Base-by-base conservation (phyloP, 257 asterid genomes). In the Buddleja alternifolia region DNA sequence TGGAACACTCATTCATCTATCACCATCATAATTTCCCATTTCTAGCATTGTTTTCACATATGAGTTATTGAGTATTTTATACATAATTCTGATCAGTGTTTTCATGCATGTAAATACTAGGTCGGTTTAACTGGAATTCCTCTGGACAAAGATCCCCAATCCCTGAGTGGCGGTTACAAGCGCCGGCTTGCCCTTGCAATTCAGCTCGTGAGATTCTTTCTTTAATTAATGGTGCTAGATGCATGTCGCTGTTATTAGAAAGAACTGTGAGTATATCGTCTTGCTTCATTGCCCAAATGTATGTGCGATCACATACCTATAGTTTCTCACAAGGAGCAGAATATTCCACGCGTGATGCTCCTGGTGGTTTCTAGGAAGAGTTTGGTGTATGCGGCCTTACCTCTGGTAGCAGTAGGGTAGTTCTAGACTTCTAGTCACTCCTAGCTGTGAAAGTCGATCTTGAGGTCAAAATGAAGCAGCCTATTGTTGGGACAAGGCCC, bases 111-210 rank as follows among this genome's bases (percentile, higher is more conserved):
- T 41, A 23, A 53, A 57, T 73, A 34, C 70, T 63, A 87, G 95
- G 95, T 85, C 77, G 95, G 95, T 74, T 80, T 87, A 58, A 85
- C 85, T 71, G 95, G 88, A 75, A 83, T 87, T 69, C 52, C 95
- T 12, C 73, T 85, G 81, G 95, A 87, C 73, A 85, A 85, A 75
- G 95, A 90, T 78, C 97, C 97, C 62, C 93, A 86, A 66, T 87
- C 96, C 51, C 77, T 90, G 39, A 88, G 97, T 75, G 99, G 99
- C 15, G 97, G 97, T 73, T 88, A 88, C 85, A 93, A 93, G 80
- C 96, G 97, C 56, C 81, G 96, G 34, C 99, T 93, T 78, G 96
- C 97, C 73, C 79, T 90, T 50, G 97, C 97, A 37, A 85, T 93
- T 79, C 97, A 93, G 77, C 79, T 90, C 61, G 99, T 93, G 69